phyloP scores from a whole-genome alignment of 1,284 basidiomycete species.

The Rhodotorula sp. region DNA sequence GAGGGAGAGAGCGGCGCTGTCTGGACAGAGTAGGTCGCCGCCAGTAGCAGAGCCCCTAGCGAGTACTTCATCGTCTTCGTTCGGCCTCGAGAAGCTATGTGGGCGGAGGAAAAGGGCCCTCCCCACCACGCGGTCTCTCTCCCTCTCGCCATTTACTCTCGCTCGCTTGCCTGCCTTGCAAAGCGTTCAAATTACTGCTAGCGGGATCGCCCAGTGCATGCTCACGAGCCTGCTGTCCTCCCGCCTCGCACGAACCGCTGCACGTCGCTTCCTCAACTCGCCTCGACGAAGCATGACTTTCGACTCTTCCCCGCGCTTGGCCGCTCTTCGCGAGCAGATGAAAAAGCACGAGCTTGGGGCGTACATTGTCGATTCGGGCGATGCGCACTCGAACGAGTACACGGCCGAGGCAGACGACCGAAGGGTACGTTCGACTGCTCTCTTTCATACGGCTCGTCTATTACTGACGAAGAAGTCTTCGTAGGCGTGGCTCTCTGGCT shows the following conservation, averaged over 20 bases:
- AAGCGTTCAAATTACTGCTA: background rate
- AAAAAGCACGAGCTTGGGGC: constrained; percentile 9
- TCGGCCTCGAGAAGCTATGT: too few relatives aligned
- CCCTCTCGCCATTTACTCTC: background rate
- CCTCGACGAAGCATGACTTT: background rate
- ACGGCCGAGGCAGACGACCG: constrained; percentile 24
- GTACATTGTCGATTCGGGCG: constrained; percentile 30
- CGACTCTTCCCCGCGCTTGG: constrained; percentile 18
- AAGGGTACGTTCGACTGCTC: constrained; percentile 10
- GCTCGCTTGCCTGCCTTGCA: background rate
- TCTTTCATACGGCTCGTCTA: background rate
- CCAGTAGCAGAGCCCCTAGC: background rate
- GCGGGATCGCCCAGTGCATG: constrained; percentile 4
- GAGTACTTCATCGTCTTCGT: background rate
- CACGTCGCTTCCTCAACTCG: background rate
- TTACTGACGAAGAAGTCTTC: background rate
- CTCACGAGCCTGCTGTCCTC: background rate
- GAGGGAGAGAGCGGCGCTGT: background rate
- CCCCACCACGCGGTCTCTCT: background rate
- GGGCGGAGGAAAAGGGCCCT: too few relatives aligned
- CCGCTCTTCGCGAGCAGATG: constrained; percentile 13
- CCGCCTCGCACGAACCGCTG: background rate
- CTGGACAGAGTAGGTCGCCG: background rate
- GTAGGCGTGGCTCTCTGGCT: constrained; percentile 36
- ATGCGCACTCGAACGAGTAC: constrained; percentile 37